These are phyloP conservation scores for Stenogyne calaminthoides DNA, from an alignment of 305 asterid species.

Conservation along the genomic window DNA sequence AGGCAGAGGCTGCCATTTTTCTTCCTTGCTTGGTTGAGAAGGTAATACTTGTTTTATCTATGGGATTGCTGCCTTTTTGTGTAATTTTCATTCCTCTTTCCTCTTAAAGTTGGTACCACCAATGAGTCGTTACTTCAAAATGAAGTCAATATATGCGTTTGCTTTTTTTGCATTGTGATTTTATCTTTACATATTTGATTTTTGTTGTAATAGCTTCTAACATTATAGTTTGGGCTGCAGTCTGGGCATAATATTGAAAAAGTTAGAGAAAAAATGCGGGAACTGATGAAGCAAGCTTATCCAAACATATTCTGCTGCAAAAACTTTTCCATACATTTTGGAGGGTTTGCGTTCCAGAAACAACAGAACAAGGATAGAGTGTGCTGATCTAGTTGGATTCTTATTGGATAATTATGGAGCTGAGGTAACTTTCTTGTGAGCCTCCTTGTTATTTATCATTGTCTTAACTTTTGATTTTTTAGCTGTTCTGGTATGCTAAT, in stretches of 20 bases:
- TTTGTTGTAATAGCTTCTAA: slow-evolving; percentile 7
- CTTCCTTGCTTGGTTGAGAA: slow-evolving; percentile 96
- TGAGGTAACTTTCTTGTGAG: slow-evolving; percentile 55
- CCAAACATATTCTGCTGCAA: slow-evolving; percentile 78
- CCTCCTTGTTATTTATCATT: slow-evolving; percentile 13
- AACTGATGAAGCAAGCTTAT: slow-evolving; percentile 82
- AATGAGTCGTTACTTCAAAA: slow-evolving; percentile 10
- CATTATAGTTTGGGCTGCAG: slow-evolving; percentile 49
- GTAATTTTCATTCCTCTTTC: neutral
- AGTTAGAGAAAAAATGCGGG: slow-evolving; percentile 94
- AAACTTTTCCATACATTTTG: slow-evolving; percentile 91
- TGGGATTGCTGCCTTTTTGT: slow-evolving; percentile 12
- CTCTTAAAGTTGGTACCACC: neutral
- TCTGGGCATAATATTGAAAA: slow-evolving; percentile 96
- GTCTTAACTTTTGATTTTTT: slow-evolving; percentile 1
- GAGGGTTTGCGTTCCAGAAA: slow-evolving; percentile 98
- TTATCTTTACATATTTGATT: slow-evolving; percentile 18
- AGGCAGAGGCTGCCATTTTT: slow-evolving; percentile 96
- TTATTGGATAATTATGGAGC: slow-evolving; percentile 85
- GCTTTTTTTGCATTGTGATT: neutral
- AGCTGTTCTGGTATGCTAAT: slow-evolving; percentile 22
- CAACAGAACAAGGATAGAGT: slow-evolving; percentile 90
- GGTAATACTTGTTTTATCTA: slow-evolving; percentile 45
- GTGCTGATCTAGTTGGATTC: slow-evolving; percentile 94
- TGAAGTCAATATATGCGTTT: neutral